phyloP scores from a whole-genome alignment of 345 rosid genomes.

The Combretum micranthum region DNA sequence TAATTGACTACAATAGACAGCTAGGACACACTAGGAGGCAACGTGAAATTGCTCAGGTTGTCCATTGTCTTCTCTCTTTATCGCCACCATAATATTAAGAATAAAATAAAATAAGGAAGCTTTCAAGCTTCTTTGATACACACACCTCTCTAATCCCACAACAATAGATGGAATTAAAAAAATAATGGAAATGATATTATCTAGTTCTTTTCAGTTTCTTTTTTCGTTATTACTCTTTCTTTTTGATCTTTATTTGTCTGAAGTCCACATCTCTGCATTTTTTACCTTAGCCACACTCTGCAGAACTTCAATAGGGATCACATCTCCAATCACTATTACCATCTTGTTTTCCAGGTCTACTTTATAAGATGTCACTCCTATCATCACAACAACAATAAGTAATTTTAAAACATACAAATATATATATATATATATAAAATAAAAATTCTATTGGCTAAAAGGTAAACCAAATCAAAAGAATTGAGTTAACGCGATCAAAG shows the following conservation, averaged over 20 bases:
- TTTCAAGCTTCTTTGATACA: too few relatives aligned
- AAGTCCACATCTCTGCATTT: slow-evolving; percentile 76
- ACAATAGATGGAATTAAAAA: not conserved
- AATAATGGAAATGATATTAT: not conserved
- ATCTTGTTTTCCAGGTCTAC: slow-evolving; percentile 90
- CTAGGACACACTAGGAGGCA: too few relatives aligned
- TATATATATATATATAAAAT: not conserved
- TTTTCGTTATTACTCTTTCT: not conserved
- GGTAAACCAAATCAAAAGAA: too few relatives aligned
- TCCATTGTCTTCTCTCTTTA: too few relatives aligned
- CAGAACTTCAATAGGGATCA: slow-evolving; percentile 66
- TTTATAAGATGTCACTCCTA: slow-evolving; percentile 89
- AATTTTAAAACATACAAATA: not conserved
- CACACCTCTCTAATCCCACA: too few relatives aligned
- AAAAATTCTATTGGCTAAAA: not conserved
- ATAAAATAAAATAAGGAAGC: too few relatives aligned
- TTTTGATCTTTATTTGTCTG: not conserved
- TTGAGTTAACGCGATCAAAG: too few relatives aligned
- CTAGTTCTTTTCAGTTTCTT: not conserved
- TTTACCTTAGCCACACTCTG: slow-evolving; percentile 77
- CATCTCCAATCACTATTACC: slow-evolving; percentile 77
- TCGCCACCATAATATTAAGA: too few relatives aligned
- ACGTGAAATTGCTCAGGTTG: too few relatives aligned
- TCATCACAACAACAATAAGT: not conserved
- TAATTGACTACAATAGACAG: too few relatives aligned